Evolutionary conservation across 495 filamentous ascomycete species (phyloP).

Genomic region (Aeminium ludgeri): DNA sequence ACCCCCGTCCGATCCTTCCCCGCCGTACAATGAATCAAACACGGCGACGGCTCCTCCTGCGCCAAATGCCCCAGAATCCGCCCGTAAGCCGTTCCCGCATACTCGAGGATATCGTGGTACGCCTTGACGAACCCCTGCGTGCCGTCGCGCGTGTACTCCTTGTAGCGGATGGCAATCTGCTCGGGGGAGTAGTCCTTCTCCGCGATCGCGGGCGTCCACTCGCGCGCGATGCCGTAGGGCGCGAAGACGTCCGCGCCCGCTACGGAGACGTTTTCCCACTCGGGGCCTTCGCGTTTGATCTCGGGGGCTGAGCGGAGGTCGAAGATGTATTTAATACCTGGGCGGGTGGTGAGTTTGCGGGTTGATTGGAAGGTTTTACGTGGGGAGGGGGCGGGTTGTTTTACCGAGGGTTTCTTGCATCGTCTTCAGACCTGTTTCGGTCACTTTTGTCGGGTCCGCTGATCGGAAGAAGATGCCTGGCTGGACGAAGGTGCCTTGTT

Average conservation of each 20-base stretch:
- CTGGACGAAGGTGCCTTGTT: slow-evolving; percentile 15
- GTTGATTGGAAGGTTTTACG: not conserved
- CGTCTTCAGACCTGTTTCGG: slow-evolving; percentile 16
- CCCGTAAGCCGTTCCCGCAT: slow-evolving; percentile 16
- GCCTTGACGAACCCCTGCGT: slow-evolving; percentile 25
- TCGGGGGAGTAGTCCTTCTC: slow-evolving; percentile 27
- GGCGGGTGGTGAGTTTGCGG: not conserved
- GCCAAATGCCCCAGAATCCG: slow-evolving; percentile 21
- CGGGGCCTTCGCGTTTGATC: slow-evolving; percentile 15
- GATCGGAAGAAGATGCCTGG: slow-evolving; percentile 21
- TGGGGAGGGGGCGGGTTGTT: slow-evolving; percentile 2
- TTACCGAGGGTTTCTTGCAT: slow-evolving; percentile 16
- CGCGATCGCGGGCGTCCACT: slow-evolving; percentile 25
- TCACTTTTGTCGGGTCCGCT: slow-evolving; percentile 20
- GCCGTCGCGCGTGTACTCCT: slow-evolving; percentile 21
- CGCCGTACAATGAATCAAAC: slow-evolving; percentile 27
- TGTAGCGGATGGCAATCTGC: slow-evolving; percentile 24
- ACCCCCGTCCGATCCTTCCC: slow-evolving; percentile 30
- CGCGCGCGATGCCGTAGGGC: slow-evolving; percentile 15
- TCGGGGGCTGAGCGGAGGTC: slow-evolving; percentile 20
- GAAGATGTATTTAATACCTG: slow-evolving; percentile 21
- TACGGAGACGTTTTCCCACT: slow-evolving; percentile 10
- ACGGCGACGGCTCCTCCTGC: slow-evolving; percentile 9
- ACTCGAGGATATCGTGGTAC: slow-evolving; percentile 23
- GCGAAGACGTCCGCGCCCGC: slow-evolving; percentile 7